A percentile compares a stretch with the other conserved stretches of the same genome.
phyloP scores from a whole-genome alignment of 2,329 filamentous ascomycete genomes.

The Alternaria arborescens region DNA sequence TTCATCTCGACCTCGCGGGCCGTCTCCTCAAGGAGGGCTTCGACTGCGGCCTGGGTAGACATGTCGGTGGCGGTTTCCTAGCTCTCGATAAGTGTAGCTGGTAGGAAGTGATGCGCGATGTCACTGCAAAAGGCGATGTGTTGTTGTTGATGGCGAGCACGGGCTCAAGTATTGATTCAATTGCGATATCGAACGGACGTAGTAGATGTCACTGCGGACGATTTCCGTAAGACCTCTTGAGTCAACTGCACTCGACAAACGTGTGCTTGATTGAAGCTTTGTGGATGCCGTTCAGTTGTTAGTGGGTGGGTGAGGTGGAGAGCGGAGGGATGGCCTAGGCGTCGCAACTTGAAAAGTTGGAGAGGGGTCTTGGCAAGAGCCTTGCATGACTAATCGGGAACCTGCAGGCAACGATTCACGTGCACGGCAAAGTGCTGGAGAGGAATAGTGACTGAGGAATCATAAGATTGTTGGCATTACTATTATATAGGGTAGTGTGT shows the following conservation, averaged over 20 bases:
- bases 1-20: conserved; percentile 34
- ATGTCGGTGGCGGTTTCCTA: conserved; percentile 29
- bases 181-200: conserved; percentile 29
- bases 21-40: conserved; percentile 81
- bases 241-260: conserved; percentile 22
- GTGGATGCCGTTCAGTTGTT: conserved; percentile 22
- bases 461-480: conserved; percentile 18
- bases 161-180: conserved; percentile 31
- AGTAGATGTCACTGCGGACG: conserved; percentile 24
- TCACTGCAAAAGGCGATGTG: conserved; percentile 34
- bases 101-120: conserved; percentile 30
- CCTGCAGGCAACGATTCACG: conserved; percentile 2
- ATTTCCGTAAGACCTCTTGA: conserved; percentile 22
- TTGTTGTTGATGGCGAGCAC: conserved; percentile 27
- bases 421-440: neutral
- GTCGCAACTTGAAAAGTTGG: conserved; percentile 13
- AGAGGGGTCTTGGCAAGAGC: conserved; percentile 15
- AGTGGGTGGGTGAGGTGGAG: conserved; percentile 18
- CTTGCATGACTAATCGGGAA: neutral
- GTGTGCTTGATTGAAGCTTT: conserved; percentile 24
- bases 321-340: conserved; percentile 10
- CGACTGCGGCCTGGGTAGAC: conserved; percentile 73
- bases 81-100: conserved; percentile 37
- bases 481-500: conserved; percentile 11
- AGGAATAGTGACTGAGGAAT: neutral